These are phyloP conservation scores for Stephania cephalantha DNA, from an alignment of 164 flowering plant genomes.

Conservation along the genomic window DNA sequence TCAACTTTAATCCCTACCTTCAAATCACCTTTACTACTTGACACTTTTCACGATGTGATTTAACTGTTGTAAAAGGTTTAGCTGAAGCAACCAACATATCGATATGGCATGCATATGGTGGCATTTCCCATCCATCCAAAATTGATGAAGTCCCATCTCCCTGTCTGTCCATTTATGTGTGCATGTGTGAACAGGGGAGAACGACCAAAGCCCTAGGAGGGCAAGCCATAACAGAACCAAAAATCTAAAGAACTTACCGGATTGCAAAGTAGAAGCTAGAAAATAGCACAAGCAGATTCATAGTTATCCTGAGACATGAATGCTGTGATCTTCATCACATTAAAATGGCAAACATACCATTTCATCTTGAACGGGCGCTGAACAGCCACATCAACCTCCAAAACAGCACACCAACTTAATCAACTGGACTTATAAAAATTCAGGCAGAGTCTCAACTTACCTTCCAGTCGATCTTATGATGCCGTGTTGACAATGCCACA, in stretches of 20 bases:
- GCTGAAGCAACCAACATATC: too few relatives aligned
- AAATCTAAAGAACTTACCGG: background rate
- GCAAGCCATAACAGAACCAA: too few relatives aligned
- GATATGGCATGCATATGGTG: too few relatives aligned
- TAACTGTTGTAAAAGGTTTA: too few relatives aligned
- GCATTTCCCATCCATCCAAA: too few relatives aligned
- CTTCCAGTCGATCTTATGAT: background rate
- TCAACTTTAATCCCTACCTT: too few relatives aligned
- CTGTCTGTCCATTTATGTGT: too few relatives aligned
- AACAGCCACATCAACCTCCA: background rate
- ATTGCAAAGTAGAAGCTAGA: background rate
- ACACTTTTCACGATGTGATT: too few relatives aligned
- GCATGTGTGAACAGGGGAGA: too few relatives aligned
- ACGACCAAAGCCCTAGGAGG: too few relatives aligned
- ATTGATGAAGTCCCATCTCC: too few relatives aligned
- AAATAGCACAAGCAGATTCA: background rate
- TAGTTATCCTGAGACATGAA: background rate
- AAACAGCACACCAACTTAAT: background rate
- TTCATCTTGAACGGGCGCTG: background rate
- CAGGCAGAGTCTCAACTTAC: constrained; percentile 5
- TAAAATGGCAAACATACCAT: background rate
- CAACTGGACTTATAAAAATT: background rate
- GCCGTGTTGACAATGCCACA: background rate
- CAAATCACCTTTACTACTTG: too few relatives aligned
- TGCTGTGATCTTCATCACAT: background rate